Conservation (phyloP, 1,284 basidiomycete genomes). For the Grifola frondosa region DNA sequence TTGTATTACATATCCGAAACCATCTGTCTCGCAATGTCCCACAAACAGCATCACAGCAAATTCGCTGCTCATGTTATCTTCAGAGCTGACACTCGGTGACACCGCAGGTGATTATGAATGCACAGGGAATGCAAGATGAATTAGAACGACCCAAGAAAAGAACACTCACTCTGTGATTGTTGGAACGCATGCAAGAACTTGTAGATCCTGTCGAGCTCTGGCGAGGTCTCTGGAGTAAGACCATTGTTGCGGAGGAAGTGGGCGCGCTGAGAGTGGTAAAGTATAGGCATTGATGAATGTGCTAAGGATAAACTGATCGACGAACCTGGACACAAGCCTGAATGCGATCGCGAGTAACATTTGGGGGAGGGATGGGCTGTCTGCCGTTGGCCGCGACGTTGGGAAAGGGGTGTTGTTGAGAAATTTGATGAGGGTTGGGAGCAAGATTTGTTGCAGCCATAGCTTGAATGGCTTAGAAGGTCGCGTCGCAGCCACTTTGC, state of each 20-base stretch:
- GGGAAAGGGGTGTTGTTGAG: slow-evolving; percentile 17
- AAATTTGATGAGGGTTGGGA: slow-evolving; percentile 22
- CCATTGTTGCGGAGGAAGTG: slow-evolving; percentile 32
- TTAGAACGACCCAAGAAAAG: slow-evolving; percentile 1
- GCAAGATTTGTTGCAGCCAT: slow-evolving; percentile 33
- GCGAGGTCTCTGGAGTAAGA: slow-evolving; percentile 34
- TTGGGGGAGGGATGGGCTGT: slow-evolving; percentile 19
- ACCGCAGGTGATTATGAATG: not conserved
- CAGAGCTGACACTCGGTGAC: too few relatives aligned
- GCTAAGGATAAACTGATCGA: too few relatives aligned
- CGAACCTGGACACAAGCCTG: slow-evolving; percentile 29
- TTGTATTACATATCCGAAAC: too few relatives aligned
- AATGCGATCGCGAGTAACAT: slow-evolving; percentile 25
- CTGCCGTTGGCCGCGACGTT: slow-evolving; percentile 19
- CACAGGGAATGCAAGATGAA: slow-evolving; percentile 5
- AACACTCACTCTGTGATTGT: slow-evolving; percentile 26
- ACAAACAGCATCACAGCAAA: too few relatives aligned
- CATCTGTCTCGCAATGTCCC: too few relatives aligned
- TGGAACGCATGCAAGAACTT: slow-evolving; percentile 31
- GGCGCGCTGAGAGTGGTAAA: slow-evolving; percentile 30
- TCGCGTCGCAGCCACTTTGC: slow-evolving; percentile 25
- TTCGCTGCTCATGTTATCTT: too few relatives aligned
- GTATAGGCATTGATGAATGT: not conserved
- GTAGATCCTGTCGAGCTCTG: slow-evolving; percentile 35
- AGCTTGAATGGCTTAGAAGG: slow-evolving; percentile 14